Percentiles rank a stretch among this genome's conserved stretches.
Evolutionary conservation across 2,329 filamentous ascomycete species (phyloP).

Genomic region (Neoscytalidium dimidiatum): DNA sequence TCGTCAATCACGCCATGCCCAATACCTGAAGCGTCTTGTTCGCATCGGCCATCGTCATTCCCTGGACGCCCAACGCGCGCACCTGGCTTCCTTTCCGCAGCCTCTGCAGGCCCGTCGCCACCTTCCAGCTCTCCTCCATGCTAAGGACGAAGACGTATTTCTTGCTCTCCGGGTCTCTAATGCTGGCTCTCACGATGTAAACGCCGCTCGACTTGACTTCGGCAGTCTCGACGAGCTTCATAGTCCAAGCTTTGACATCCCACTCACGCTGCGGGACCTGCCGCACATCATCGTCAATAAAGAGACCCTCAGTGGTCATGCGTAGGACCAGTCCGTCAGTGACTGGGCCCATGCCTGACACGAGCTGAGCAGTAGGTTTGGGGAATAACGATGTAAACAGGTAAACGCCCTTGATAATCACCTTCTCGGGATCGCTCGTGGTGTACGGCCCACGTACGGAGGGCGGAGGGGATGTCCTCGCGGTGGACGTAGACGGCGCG

Average conservation of each 20-base stretch:
- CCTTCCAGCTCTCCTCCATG: constrained; percentile 63
- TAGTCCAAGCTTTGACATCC: constrained; percentile 97
- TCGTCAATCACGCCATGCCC: constrained; percentile 21
- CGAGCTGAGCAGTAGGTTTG: constrained; percentile 86
- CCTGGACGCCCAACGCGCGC: constrained; percentile 54
- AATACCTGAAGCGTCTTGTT: constrained; percentile 36
- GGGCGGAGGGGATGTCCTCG: constrained; percentile 79
- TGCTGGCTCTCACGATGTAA: constrained; percentile 55
- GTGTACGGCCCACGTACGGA: constrained; percentile 77
- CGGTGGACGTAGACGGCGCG: constrained; percentile 79
- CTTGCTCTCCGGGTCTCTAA: constrained; percentile 61
- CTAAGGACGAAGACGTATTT: constrained; percentile 63
- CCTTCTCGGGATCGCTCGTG: constrained; percentile 92
- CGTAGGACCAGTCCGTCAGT: constrained; percentile 90
- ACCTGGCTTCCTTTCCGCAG: constrained; percentile 59
- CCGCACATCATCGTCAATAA: constrained; percentile 94
- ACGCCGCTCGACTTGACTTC: not conserved
- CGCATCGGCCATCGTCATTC: constrained; percentile 51
- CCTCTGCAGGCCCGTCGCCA: constrained; percentile 59
- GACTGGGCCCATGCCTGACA: constrained; percentile 80
- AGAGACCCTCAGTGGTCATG: constrained; percentile 90
- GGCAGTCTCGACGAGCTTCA: constrained; percentile 76
- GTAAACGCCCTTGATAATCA: constrained; percentile 91
- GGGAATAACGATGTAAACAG: constrained; percentile 87
- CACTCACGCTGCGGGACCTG: constrained; percentile 93